Percentiles rank a stretch among this genome's conserved stretches.
Conservation (phyloP, 1,284 basidiomycete genomes). For the Clitocybe nebularis region DNA sequence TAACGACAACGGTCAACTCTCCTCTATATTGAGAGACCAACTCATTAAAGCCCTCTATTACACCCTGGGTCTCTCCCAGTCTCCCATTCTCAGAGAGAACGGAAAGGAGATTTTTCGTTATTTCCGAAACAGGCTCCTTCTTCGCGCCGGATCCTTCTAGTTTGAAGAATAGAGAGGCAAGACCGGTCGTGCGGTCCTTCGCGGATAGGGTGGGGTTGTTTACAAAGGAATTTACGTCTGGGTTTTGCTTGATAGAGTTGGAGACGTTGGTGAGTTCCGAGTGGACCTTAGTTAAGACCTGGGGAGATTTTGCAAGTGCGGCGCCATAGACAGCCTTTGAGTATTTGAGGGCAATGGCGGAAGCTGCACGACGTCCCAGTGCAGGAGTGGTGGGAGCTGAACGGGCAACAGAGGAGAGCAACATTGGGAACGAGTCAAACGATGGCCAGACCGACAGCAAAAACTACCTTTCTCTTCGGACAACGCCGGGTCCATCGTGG, state of each 20-base stretch:
- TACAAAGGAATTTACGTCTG: conserved; percentile 71
- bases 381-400: conserved; percentile 39
- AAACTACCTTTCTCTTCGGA: conserved; percentile 14
- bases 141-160: conserved; percentile 53
- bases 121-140: conserved; percentile 75
- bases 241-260: conserved; percentile 58
- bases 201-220: conserved; percentile 86
- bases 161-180: conserved; percentile 64
- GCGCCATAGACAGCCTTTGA: conserved; percentile 93
- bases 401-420: conserved; percentile 44
- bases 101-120: conserved; percentile 90
- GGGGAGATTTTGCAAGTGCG: conserved; percentile 82
- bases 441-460: conserved; percentile 13
- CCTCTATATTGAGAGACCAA: conserved; percentile 90
- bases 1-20: conserved; percentile 91
- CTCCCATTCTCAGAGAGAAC: conserved; percentile 95
- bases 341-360: conserved; percentile 83
- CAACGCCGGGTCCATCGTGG: conserved; percentile 13
- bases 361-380: conserved; percentile 64
- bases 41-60: conserved; percentile 90
- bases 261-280: conserved; percentile 74
- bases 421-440: conserved; percentile 28
- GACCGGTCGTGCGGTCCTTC: conserved; percentile 70
- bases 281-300: conserved; percentile 78
- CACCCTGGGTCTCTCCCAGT: conserved; percentile 78